Conservation (phyloP, 495 filamentous ascomycete genomes). For the Lindgomyces ingoldianus region DNA sequence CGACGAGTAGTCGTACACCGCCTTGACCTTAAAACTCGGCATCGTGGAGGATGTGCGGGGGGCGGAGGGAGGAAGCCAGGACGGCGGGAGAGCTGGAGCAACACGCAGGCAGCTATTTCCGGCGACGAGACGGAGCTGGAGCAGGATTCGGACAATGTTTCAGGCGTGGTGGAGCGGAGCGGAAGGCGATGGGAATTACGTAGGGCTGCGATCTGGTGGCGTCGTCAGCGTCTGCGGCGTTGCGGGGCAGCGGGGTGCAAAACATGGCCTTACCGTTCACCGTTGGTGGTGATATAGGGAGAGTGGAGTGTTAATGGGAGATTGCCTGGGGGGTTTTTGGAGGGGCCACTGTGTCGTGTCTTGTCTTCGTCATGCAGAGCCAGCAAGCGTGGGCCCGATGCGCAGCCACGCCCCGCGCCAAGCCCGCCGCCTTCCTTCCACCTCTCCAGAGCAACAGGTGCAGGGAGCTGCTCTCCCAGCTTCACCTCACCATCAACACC, state of each 20-base stretch:
- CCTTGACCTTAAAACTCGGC: slow-evolving; percentile 89
- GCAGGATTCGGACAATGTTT: slow-evolving; percentile 13
- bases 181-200: slow-evolving; percentile 19
- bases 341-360: not conserved
- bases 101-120: slow-evolving; percentile 20
- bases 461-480: not conserved
- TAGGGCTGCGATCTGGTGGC: slow-evolving; percentile 15
- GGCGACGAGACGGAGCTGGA: not conserved
- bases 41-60: slow-evolving; percentile 14
- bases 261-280: not conserved
- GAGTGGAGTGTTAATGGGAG: not conserved
- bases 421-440: not conserved
- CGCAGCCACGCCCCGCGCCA: slow-evolving; percentile 6
- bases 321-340: not conserved
- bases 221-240: slow-evolving; percentile 6
- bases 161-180: not conserved
- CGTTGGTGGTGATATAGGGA: not conserved
- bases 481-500: not conserved
- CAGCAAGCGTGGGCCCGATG: slow-evolving; percentile 3
- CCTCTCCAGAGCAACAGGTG: not conserved
- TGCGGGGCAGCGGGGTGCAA: not conserved
- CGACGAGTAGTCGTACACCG: slow-evolving; percentile 89
- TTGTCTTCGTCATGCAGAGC: slow-evolving; percentile 26
- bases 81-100: slow-evolving; percentile 35
- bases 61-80: slow-evolving; percentile 6